These are phyloP conservation scores for Pilobolus umbonatus DNA, from an alignment of 192 early-diverging fungal genomes.

Conservation along the genomic window DNA sequence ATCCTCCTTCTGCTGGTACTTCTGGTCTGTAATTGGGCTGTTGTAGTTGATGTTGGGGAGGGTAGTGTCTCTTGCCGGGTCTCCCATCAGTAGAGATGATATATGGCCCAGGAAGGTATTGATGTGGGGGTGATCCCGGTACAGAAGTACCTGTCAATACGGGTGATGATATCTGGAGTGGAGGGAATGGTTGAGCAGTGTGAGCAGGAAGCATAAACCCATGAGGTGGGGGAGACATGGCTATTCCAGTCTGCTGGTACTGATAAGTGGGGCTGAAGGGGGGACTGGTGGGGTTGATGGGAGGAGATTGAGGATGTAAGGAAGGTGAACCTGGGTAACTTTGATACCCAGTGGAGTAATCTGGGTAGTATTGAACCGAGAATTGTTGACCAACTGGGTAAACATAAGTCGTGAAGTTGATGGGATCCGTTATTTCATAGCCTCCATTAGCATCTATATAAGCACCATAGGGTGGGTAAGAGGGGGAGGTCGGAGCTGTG, in stretches of 20 bases:
- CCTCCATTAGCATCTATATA: conserved; percentile 16
- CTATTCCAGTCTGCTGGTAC: conserved; percentile 29
- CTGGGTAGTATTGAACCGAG: conserved; percentile 38
- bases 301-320: conserved; percentile 41
- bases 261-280: conserved; percentile 37
- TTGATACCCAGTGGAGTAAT: conserved; percentile 33
- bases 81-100: conserved; percentile 13
- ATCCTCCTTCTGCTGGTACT: background rate
- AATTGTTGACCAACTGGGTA: conserved; percentile 40
- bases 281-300: conserved; percentile 38
- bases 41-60: conserved; percentile 1
- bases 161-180: conserved; percentile 40
- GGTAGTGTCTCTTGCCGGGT: conserved; percentile 9
- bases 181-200: conserved; percentile 26
- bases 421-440: conserved; percentile 11
- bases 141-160: conserved; percentile 32
- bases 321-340: conserved; percentile 42
- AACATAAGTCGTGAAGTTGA: conserved; percentile 27
- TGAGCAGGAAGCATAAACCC: conserved; percentile 38
- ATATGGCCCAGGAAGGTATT: conserved; percentile 12
- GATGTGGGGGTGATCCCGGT: conserved; percentile 24
- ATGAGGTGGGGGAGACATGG: conserved; percentile 36
- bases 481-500: conserved; percentile 4
- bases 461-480: conserved; percentile 13
- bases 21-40: conserved; percentile 23